Evolutionary conservation across 345 rosid genomes (phyloP).

Genomic region (Psidium guajava): DNA sequence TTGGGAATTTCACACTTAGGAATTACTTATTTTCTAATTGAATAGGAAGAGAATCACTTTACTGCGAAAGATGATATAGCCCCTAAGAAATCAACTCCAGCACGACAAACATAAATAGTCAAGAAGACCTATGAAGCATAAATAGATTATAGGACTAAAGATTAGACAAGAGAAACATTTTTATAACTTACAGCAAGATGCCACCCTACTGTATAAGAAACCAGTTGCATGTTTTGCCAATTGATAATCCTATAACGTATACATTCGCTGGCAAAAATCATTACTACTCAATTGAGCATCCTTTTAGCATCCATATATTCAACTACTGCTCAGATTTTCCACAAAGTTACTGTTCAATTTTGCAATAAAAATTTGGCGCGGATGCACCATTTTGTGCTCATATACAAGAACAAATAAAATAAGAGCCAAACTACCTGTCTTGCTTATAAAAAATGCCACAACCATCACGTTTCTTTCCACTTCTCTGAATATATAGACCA

Average conservation of each 20-base stretch:
- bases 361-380: not conserved
- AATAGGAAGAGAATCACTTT: not conserved
- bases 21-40: not conserved
- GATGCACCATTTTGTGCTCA: not conserved
- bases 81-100: not conserved
- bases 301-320: not conserved
- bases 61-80: not conserved
- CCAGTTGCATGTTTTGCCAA: not conserved
- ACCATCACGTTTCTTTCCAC: conserved; percentile 83
- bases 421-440: conserved; percentile 30
- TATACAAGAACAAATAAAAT: not conserved
- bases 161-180: not conserved
- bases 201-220: not conserved
- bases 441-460: conserved; percentile 79
- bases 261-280: not conserved
- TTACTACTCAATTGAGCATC: not conserved
- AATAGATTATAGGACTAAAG: not conserved
- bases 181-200: not conserved
- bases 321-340: not conserved
- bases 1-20: not conserved
- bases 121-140: not conserved
- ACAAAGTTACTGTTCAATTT: not conserved
- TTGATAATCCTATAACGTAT: not conserved
- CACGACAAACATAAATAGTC: not conserved
- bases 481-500: conserved; percentile 68